These are phyloP conservation scores for Trametes gibbosa DNA, from an alignment of 768 basidiomycete species.

Conservation along the genomic window DNA sequence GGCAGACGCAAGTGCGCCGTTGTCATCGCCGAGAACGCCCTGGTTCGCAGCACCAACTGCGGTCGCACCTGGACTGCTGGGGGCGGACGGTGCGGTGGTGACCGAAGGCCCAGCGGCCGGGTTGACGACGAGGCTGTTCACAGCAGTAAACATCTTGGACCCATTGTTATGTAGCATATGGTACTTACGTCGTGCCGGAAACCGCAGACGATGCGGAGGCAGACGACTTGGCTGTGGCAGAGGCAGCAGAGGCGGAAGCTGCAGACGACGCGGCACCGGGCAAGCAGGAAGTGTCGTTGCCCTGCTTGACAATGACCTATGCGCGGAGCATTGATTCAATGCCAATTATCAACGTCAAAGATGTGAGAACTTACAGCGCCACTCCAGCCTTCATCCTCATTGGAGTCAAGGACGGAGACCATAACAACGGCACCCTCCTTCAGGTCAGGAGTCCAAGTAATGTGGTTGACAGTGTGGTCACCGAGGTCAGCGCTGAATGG, in stretches of 20 bases:
- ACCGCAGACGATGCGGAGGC: neutral
- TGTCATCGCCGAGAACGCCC: constrained; percentile 25
- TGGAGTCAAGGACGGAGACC: constrained; percentile 52
- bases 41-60: constrained; percentile 35
- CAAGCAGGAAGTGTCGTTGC: constrained; percentile 40
- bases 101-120: constrained; percentile 17
- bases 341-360: too few relatives aligned
- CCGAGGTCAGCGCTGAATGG: constrained; percentile 51
- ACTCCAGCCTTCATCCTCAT: constrained; percentile 67
- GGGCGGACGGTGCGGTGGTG: constrained; percentile 17
- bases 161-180: neutral
- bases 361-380: constrained; percentile 43
- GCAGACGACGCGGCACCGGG: constrained; percentile 14
- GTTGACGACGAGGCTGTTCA: constrained; percentile 16
- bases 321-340: too few relatives aligned
- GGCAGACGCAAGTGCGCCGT: constrained; percentile 26
- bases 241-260: constrained; percentile 4
- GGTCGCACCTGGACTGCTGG: constrained; percentile 16
- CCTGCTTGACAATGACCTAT: constrained; percentile 37
- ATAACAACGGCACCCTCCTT: constrained; percentile 46
- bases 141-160: neutral
- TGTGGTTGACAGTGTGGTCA: constrained; percentile 43
- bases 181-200: constrained; percentile 20
- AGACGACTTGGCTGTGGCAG: neutral
- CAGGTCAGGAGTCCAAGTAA: constrained; percentile 46